Evolutionary conservation across 192 early-diverging fungal genomes (phyloP).

Genomic region (Funneliformis geosporum): DNA sequence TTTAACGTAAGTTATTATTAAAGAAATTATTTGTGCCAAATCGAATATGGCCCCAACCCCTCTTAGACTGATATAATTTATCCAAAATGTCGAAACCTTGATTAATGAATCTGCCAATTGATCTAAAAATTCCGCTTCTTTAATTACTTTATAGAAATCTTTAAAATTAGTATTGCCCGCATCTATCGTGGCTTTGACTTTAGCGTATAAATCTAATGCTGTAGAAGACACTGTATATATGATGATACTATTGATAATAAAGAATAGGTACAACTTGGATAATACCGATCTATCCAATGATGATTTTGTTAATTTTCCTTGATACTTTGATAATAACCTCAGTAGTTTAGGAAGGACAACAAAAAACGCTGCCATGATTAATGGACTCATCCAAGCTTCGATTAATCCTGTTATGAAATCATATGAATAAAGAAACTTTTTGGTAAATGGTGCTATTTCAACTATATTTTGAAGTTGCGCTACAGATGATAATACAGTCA

Average conservation of each 20-base stretch:
- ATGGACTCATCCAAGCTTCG: conserved; percentile 65
- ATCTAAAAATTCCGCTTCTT: conserved; percentile 41
- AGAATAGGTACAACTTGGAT: conserved; percentile 73
- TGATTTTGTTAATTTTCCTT: conserved; percentile 71
- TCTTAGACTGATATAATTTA: conserved; percentile 69
- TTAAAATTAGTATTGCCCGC: neutral
- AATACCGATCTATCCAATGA: conserved; percentile 69
- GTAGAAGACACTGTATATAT: conserved; percentile 59
- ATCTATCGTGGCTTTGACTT: conserved; percentile 34
- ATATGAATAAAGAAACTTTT: conserved; percentile 49
- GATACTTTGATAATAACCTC: conserved; percentile 60
- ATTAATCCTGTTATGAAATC: conserved; percentile 58
- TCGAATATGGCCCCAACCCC: conserved; percentile 68
- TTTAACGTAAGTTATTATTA: conserved; percentile 54
- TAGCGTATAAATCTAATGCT: conserved; percentile 28
- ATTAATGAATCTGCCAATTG: conserved; percentile 40
- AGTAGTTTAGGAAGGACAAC: conserved; percentile 66
- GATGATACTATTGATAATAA: conserved; percentile 69
- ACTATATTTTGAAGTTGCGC: conserved; percentile 61
- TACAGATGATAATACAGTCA: conserved; percentile 59
- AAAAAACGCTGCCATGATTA: conserved; percentile 68
- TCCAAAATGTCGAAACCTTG: conserved; percentile 69
- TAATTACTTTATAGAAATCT: conserved; percentile 40
- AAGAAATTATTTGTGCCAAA: conserved; percentile 64
- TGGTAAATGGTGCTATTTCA: conserved; percentile 52